Evolutionary conservation across 1,284 basidiomycete genomes (phyloP), one percentile per base, ranked within the genome.

Genomic region (Ustilago tritici): DNA sequence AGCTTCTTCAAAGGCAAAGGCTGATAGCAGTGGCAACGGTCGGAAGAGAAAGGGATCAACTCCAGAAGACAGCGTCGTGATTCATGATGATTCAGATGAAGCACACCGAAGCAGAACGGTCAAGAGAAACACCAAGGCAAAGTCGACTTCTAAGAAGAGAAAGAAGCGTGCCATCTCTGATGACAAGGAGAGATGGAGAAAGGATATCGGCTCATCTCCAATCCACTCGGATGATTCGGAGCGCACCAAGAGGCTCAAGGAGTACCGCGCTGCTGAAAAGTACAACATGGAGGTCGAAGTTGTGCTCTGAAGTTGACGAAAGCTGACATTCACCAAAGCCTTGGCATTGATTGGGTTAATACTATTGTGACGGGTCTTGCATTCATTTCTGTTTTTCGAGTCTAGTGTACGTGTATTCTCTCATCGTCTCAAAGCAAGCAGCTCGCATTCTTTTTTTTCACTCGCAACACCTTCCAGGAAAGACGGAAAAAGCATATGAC

Each of bases 171-270:
- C 32, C 17, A 34, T 19, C 41, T 32, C 28, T 9, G 66, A 47
- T 14, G 36, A 54, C 31, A 31, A 43, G 12, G 61, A 67, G 34
- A 53, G 40, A 1, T 64, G 55, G 61, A 56, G 65, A 41, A 52
- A 50, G 23, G 15, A 15, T 0, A 41, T 67, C 14, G 35, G 28
- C 14, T 70, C 67, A 31, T 75, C 72, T 1, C 59, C 49, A 31
- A 47, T 70, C 8, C 67, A 66, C 36, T 66, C 64, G 3, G 61
- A 64, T 41, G 73, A 76, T 41, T 70, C 74, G 49, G 59, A 62
- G n/a, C 61, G 59, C 53, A 71, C 69, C 35, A 68, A 35, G 59
- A 36, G 61, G 36, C 49, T 65, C 54, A 76, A 71, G 56, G 49
- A 71, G 65, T 40, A 59, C n/a, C 57, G 59, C 4, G 58, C 65